phyloP scores from a whole-genome alignment of 2,329 filamentous ascomycete genomes.

The Lecanosticta acicola region DNA sequence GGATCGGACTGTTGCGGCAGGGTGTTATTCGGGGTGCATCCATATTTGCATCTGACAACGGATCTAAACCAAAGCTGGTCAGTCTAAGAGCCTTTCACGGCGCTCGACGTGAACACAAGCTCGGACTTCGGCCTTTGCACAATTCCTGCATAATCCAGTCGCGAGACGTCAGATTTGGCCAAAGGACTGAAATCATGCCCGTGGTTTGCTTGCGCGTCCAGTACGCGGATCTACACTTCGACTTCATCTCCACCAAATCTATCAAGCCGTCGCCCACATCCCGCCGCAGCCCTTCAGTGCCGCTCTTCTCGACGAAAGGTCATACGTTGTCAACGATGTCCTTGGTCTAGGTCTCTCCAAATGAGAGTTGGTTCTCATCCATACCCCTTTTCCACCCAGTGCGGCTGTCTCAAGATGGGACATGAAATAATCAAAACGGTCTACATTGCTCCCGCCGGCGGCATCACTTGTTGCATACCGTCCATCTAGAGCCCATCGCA shows the following conservation, averaged over 20 bases:
- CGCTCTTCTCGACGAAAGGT: conserved; percentile 7
- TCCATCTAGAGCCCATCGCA: conserved; percentile 18
- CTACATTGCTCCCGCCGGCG: conserved; percentile 8
- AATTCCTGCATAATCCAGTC: background rate
- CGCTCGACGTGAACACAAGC: no score
- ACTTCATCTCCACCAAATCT: conserved; percentile 13
- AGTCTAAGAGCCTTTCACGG: no score
- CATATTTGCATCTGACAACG: no score
- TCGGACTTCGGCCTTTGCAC: background rate
- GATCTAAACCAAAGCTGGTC: no score
- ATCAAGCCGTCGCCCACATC: conserved; percentile 15
- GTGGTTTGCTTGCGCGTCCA: background rate
- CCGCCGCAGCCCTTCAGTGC: conserved; percentile 7
- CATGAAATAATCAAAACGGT: conserved; percentile 13
- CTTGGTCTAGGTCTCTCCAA: conserved; percentile 5
- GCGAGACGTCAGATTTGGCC: background rate
- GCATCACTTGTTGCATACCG: conserved; percentile 29
- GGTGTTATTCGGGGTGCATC: no score
- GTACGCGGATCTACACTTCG: conserved; percentile 2
- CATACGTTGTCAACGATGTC: conserved; percentile 8
- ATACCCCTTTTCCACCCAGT: conserved; percentile 15
- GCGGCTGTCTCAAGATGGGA: conserved; percentile 14
- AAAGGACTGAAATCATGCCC: background rate
- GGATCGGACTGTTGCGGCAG: no score
- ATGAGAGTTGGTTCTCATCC: conserved; percentile 13